Base-by-base conservation (phyloP, 164 flowering plant genomes). In the Taxillus chinensis region DNA sequence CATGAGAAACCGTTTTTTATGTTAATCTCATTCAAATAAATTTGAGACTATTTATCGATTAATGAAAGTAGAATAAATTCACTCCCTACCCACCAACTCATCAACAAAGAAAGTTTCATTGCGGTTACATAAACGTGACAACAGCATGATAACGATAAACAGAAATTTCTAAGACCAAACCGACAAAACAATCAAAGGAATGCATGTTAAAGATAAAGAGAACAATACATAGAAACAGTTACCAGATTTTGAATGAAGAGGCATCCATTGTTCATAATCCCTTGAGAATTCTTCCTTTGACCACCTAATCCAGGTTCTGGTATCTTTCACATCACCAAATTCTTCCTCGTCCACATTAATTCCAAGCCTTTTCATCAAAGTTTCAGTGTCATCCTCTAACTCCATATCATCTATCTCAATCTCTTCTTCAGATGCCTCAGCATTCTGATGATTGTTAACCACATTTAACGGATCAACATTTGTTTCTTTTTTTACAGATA, bases 211-310 rank as follows among this genome's bases (percentile, higher is more conserved):
- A 40, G 16, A 42, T 40, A 51, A 56, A 55, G 53, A 59, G 46
- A 45, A 46, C 45, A 60, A 53, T 52, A 64, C 48, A 58, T 64
- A 62, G 42, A 52, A 48, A 50, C 39, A 38, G 56, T 27, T 64
- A 83, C 87, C 89, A 71, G 82, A 68, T 65, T 68, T 81, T 61
- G 75, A 64, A 70, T 70, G 90, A 62, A 86, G 67, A 69, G 98
- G 98, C 98, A 90, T 82, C 98, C 98, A 93, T 55, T 84, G 92
- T 66, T 75, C 67, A 61, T 57, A 17, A 64, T 88, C 96, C 73
- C 97, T 82, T 49, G 65, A 68, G 57, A 69, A 64, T 74, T 93
- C 98, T 66, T 83, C 97, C 67, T 80, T 74, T 51, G 95, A 85
- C 98, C 98, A 93, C 70, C 77, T 85, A 68, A 45, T 67, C 98